A percentile compares a stretch with the other conserved stretches of the same genome.
Evolutionary conservation across 805 yeast species (phyloP).

Genomic region (Wickerhamomyces hampshirensis): DNA sequence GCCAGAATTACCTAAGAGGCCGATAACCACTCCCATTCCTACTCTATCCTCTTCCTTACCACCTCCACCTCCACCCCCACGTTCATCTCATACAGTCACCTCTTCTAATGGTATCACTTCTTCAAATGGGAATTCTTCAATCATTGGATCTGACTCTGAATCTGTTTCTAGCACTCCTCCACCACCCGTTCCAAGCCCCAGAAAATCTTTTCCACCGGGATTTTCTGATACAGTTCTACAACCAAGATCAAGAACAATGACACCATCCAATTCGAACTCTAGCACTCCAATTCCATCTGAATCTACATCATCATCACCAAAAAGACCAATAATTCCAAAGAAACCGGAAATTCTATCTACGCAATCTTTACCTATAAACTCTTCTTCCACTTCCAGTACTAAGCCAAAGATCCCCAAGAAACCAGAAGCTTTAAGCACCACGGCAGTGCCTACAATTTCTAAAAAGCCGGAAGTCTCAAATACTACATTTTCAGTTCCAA

Average conservation of each 20-base stretch:
- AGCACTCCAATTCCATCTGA: conserved; percentile 10
- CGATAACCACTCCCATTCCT: conserved; percentile 6
- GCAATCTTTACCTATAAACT: conserved; percentile 16
- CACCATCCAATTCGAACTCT: conserved; percentile 17
- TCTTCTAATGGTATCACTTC: conserved; percentile 1
- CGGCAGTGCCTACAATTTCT: conserved; percentile 1
- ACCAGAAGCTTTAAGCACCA: conserved; percentile 1
- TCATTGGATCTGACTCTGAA: conserved; percentile 1
- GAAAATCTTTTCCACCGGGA: conserved; percentile 34
- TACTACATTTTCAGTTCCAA: conserved; percentile 2
- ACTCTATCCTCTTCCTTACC: conserved; percentile 4
- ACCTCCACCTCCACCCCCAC: conserved; percentile 15
- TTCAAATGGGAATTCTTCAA: background rate
- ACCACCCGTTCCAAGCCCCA: conserved; percentile 29
- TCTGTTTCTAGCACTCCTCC: conserved; percentile 12
- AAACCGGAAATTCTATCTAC: conserved; percentile 9
- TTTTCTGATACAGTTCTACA: conserved; percentile 28
- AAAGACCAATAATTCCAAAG: conserved; percentile 17
- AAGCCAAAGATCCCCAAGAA: conserved; percentile 4
- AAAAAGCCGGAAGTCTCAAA: conserved; percentile 4
- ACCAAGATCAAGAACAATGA: conserved; percentile 26
- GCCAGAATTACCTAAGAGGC: conserved; percentile 13
- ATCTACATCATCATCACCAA: conserved; percentile 15
- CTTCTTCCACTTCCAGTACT: conserved; percentile 8
- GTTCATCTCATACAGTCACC: conserved; percentile 6